phyloP scores from a whole-genome alignment of 2,329 filamentous ascomycete genomes.

The Cladosporium phlei region DNA sequence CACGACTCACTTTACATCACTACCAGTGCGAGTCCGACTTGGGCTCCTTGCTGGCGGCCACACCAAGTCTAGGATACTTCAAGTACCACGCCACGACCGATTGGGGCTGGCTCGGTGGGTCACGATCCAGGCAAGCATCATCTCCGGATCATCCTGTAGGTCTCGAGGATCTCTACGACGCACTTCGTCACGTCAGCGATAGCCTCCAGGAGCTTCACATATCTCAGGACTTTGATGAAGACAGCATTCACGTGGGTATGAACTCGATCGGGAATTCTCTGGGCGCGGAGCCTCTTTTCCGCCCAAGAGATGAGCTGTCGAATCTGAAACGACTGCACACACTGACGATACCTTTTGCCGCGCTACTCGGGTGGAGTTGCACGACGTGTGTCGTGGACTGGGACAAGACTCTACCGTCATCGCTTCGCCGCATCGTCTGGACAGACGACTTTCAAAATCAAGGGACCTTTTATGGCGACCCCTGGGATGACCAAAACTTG shows the following conservation, averaged over 20 bases:
- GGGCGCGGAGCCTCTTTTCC: background rate
- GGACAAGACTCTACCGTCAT: background rate
- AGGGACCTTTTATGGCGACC: background rate
- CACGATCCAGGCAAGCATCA: too few species aligned
- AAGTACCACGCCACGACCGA: conserved; percentile 9
- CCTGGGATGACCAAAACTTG: background rate
- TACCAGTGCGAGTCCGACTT: background rate
- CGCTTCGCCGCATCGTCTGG: conserved; percentile 2
- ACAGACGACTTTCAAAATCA: conserved; percentile 1
- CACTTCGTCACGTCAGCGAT: conserved; percentile 5
- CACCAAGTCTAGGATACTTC: conserved; percentile 2
- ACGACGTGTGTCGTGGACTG: background rate
- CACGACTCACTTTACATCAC: conserved; percentile 6
- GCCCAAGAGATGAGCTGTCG: background rate
- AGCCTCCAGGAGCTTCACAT: conserved; percentile 8
- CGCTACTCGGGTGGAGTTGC: background rate
- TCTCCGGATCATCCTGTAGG: background rate
- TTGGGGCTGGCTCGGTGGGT: background rate
- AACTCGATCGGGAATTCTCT: too few species aligned
- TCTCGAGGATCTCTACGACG: conserved; percentile 1
- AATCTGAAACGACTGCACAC: background rate
- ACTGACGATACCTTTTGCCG: conserved; percentile 1
- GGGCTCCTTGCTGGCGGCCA: conserved; percentile 1
- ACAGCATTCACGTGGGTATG: background rate
- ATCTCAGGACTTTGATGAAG: conserved; percentile 1